These are phyloP conservation scores for Apophysomyces elegans DNA, from an alignment of 371 early-diverging fungal genomes.

Conservation along the genomic window DNA sequence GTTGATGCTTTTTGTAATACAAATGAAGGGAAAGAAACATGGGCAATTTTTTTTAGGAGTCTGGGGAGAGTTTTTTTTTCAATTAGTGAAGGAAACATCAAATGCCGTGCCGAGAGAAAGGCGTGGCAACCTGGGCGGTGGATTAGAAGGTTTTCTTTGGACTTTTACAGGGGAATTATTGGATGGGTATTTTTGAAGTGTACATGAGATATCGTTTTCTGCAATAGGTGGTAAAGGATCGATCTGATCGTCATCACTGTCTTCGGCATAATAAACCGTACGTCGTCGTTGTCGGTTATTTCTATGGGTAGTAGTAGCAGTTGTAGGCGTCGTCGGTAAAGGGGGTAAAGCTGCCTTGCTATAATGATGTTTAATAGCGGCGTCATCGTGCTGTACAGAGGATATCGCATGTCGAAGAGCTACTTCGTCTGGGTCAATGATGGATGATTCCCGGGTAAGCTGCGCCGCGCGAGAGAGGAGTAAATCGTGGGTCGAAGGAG, in stretches of 20 bases:
- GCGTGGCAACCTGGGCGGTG: not conserved
- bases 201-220: conserved; percentile 1
- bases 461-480: conserved; percentile 6
- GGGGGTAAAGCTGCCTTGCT: conserved; percentile 14
- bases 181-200: conserved; percentile 1
- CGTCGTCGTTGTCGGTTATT: not conserved
- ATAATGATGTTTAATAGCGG: conserved; percentile 8
- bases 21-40: not conserved
- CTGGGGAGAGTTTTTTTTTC: not conserved
- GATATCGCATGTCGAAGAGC: not conserved
- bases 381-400: not conserved
- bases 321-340: not conserved
- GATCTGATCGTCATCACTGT: conserved; percentile 18
- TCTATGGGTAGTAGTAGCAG: no score
- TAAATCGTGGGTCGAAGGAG: conserved; percentile 8
- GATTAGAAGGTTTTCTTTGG: not conserved
- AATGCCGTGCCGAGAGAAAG: conserved; percentile 5
- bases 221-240: not conserved
- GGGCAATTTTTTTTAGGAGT: not conserved
- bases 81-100: not conserved
- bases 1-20: not conserved
- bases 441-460: conserved; percentile 3
- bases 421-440: not conserved
- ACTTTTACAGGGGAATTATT: not conserved
- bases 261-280: conserved; percentile 13